Evolutionary conservation across 768 basidiomycete genomes (phyloP).

Genomic region (Holtermannia corniformis): DNA sequence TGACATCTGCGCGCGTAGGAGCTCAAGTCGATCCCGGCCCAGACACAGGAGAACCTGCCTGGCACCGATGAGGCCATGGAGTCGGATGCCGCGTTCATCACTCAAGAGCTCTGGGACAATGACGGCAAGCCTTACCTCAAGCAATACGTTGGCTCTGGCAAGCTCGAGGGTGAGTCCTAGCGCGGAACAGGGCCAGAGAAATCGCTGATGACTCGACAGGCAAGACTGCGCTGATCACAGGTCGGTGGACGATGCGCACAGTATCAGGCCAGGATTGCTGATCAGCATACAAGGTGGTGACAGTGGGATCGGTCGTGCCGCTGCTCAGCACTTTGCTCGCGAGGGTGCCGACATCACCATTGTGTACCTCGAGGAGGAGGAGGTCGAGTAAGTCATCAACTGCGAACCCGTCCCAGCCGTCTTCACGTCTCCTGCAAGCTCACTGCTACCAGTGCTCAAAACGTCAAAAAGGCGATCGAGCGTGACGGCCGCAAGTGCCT

Average conservation of each 20-base stretch:
- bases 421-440: not conserved
- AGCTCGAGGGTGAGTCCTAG: conserved; percentile 45
- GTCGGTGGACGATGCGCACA: conserved; percentile 2
- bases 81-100: conserved; percentile 40
- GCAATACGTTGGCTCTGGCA: conserved; percentile 51
- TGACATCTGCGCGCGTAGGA: conserved; percentile 11
- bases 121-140: conserved; percentile 48
- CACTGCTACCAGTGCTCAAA: conserved; percentile 41
- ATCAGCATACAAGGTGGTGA: conserved; percentile 10
- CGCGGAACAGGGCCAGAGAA: conserved; percentile 36
- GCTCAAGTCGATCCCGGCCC: conserved; percentile 32
- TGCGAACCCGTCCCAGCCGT: not conserved
- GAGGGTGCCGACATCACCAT: conserved; percentile 46
- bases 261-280: not conserved
- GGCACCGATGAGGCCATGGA: conserved; percentile 49
- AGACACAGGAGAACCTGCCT: conserved; percentile 48
- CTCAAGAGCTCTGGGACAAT: conserved; percentile 48
- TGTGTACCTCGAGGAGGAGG: conserved; percentile 51
- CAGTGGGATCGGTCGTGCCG: conserved; percentile 33
- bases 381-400: conserved; percentile 45
- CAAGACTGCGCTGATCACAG: not conserved
- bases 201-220: conserved; percentile 29
- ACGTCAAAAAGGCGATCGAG: conserved; percentile 48
- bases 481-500: conserved; percentile 42
- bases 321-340: conserved; percentile 41